Evolutionary conservation across 2,329 filamentous ascomycete species (phyloP).

Genomic region (Fusarium tanahbumbuense): DNA sequence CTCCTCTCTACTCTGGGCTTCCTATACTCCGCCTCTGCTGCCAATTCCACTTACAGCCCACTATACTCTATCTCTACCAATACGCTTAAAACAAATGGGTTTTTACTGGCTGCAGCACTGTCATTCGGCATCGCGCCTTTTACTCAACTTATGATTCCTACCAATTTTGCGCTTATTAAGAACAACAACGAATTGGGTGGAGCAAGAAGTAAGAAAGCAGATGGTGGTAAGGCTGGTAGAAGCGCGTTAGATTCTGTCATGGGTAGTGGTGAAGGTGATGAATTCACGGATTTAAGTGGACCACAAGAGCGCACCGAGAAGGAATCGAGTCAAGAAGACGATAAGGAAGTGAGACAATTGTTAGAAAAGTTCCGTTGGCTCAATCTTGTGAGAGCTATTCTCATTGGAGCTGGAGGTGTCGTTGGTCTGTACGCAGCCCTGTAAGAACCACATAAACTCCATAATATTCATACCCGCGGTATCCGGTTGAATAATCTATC

Average conservation of each 20-base stretch:
- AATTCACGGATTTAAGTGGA: neutral
- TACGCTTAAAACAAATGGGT: neutral
- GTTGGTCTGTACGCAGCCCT: constrained; percentile 1
- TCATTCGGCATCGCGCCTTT: constrained; percentile 8
- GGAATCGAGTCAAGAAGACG: neutral
- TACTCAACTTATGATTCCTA: constrained; percentile 13
- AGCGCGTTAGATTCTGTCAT: constrained; percentile 4
- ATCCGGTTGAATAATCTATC: neutral
- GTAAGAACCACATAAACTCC: neutral
- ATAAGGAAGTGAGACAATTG: neutral
- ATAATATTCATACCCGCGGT: neutral
- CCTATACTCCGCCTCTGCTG: neutral
- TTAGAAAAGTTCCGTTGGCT: constrained; percentile 13
- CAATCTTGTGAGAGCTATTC: neutral
- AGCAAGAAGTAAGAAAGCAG: neutral
- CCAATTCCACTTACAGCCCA: too few species aligned
- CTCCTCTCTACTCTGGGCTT: neutral
- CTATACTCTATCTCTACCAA: neutral
- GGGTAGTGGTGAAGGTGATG: neutral
- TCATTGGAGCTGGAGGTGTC: constrained; percentile 10
- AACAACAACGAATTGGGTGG: neutral
- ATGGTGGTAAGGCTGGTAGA: neutral
- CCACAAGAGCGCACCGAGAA: neutral
- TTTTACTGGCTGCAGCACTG: neutral
- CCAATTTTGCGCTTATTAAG: constrained; percentile 2